phyloP scores from a whole-genome alignment of 2,329 filamentous ascomycete species.

The Alternaria hordeiaustralica region DNA sequence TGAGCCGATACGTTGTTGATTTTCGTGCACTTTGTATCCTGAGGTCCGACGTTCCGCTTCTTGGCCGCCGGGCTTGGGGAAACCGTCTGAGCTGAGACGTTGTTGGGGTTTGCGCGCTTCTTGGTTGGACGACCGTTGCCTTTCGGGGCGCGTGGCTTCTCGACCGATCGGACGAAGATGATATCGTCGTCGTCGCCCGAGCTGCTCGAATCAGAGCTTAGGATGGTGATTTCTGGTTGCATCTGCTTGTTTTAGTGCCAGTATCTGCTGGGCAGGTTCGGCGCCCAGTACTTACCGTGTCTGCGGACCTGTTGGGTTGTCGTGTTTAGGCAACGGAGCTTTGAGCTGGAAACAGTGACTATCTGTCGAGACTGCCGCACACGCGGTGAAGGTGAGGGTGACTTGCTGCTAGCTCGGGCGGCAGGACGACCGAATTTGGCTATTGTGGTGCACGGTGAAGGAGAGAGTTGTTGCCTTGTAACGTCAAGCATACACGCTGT shows the following conservation, averaged over 20 bases:
- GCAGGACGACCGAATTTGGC: background rate
- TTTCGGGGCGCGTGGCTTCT: background rate
- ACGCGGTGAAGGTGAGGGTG: background rate
- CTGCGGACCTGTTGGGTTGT: background rate
- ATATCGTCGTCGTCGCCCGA: background rate
- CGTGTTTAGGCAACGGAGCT: background rate
- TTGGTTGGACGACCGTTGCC: background rate
- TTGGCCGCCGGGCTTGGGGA: background rate
- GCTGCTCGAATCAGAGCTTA: background rate
- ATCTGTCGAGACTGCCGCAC: background rate
- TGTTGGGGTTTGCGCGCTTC: background rate
- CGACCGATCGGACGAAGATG: background rate
- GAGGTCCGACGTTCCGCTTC: background rate
- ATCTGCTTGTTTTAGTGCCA: background rate
- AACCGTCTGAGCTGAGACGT: background rate
- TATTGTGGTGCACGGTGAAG: background rate
- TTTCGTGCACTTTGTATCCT: background rate
- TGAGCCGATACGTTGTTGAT: background rate
- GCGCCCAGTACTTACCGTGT: background rate
- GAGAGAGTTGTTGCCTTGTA: background rate
- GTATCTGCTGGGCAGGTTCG: background rate
- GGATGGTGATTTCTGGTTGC: background rate
- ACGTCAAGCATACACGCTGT: background rate
- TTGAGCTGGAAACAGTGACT: background rate
- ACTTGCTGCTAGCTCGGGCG: background rate